Conservation (phyloP, 1,139 yeast species). For the Zygoascus hellenicus region DNA sequence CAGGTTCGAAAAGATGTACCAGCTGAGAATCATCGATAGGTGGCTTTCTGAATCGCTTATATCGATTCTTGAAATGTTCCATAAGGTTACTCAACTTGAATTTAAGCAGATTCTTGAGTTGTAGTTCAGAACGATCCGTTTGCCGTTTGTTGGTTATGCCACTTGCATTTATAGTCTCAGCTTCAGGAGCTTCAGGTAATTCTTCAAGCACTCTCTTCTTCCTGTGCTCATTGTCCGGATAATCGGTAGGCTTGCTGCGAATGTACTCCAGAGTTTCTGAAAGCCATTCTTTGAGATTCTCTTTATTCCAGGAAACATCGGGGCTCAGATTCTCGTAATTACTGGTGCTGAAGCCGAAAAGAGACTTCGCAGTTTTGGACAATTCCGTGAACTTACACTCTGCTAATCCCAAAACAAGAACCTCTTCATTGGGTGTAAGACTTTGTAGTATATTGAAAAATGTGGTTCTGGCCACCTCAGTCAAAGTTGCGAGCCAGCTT, state of each 20-base stretch:
- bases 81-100: slow-evolving; percentile 79
- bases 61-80: slow-evolving; percentile 82
- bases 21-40: slow-evolving; percentile 70
- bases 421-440: slow-evolving; percentile 64
- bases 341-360: slow-evolving; percentile 47
- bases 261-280: slow-evolving; percentile 50
- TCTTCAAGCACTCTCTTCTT: slow-evolving; percentile 37
- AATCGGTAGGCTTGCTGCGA: slow-evolving; percentile 56
- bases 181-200: slow-evolving; percentile 39
- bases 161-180: slow-evolving; percentile 20
- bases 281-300: slow-evolving; percentile 53
- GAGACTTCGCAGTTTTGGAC: slow-evolving; percentile 34
- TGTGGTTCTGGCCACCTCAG: slow-evolving; percentile 66
- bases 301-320: slow-evolving; percentile 40
- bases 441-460: slow-evolving; percentile 64
- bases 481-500: slow-evolving; percentile 64
- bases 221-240: slow-evolving; percentile 36
- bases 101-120: slow-evolving; percentile 75
- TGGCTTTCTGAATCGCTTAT: slow-evolving; percentile 87
- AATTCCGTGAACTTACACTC: slow-evolving; percentile 43
- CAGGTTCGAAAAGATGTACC: slow-evolving; percentile 70
- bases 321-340: slow-evolving; percentile 33
- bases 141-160: slow-evolving; percentile 32
- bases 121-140: slow-evolving; percentile 67
- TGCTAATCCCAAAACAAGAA: slow-evolving; percentile 72